Conservation (phyloP, 2,329 filamentous ascomycete genomes). For the Botrytis porri region DNA sequence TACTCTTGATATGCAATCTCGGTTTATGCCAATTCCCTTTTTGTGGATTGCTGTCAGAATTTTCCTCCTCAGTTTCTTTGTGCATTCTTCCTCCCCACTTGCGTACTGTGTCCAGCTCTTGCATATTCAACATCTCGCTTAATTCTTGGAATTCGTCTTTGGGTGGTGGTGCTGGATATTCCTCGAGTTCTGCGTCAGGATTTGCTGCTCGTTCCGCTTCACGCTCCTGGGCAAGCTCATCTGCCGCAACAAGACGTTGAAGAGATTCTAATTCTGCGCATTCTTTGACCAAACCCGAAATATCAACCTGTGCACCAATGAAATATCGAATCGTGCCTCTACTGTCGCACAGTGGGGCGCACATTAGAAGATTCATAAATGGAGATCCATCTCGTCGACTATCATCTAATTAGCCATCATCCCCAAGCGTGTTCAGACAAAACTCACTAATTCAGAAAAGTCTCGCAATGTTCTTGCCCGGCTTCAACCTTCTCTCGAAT, state of each 20-base stretch:
- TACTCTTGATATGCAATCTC: conserved; percentile 43
- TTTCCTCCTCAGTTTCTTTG: conserved; percentile 45
- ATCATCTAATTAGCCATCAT: conserved; percentile 5
- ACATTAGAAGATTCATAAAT: conserved; percentile 66
- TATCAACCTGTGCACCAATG: conserved; percentile 64
- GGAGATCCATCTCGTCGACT: conserved; percentile 63
- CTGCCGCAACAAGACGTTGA: conserved; percentile 42
- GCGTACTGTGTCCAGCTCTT: conserved; percentile 63
- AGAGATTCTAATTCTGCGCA: conserved; percentile 59
- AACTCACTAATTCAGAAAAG: conserved; percentile 68
- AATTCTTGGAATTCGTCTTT: conserved; percentile 65
- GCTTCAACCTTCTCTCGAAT: conserved; percentile 58
- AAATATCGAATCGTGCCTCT: conserved; percentile 60
- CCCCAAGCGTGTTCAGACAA: neutral
- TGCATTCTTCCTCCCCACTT: conserved; percentile 64
- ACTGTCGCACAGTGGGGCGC: conserved; percentile 60
- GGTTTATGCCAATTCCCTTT: conserved; percentile 42
- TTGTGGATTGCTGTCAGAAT: conserved; percentile 40
- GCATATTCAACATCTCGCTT: conserved; percentile 65
- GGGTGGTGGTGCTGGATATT: conserved; percentile 24
- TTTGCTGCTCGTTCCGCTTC: conserved; percentile 27
- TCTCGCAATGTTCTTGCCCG: conserved; percentile 69
- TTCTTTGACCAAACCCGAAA: conserved; percentile 61
- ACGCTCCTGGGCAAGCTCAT: conserved; percentile 31
- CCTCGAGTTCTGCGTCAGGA: conserved; percentile 17